Evolutionary conservation across 192 early-diverging fungal species (phyloP).

Genomic region (Coemansia biformis): DNA sequence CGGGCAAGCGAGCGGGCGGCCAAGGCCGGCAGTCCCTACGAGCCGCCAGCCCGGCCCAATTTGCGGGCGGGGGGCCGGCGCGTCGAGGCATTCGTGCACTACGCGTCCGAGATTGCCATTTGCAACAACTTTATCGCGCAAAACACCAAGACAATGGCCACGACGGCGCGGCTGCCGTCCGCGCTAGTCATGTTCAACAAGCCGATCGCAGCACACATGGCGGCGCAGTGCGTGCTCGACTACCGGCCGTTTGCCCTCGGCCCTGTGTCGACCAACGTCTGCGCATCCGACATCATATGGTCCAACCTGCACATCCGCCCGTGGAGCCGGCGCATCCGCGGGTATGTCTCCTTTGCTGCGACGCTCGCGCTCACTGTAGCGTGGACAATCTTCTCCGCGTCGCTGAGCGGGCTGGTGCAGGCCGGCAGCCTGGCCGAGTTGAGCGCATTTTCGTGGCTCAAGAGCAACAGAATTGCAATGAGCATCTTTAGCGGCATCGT

Average conservation of each 20-base stretch:
- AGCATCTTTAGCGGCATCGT: slow-evolving; percentile 71
- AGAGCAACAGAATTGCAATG: slow-evolving; percentile 7
- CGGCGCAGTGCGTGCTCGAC: slow-evolving; percentile 61
- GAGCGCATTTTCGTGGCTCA: slow-evolving; percentile 50
- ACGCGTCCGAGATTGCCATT: slow-evolving; percentile 19
- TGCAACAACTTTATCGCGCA: slow-evolving; percentile 45
- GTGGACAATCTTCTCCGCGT: slow-evolving; percentile 70
- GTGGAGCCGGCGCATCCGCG: slow-evolving; percentile 53
- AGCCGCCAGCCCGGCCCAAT: not conserved
- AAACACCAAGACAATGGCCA: slow-evolving; percentile 19
- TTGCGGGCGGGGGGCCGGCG: not conserved
- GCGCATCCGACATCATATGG: slow-evolving; percentile 78
- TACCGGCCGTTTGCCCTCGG: slow-evolving; percentile 58
- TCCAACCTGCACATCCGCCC: slow-evolving; percentile 60
- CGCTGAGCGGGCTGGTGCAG: slow-evolving; percentile 53
- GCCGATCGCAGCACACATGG: slow-evolving; percentile 74
- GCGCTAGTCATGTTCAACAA: slow-evolving; percentile 80
- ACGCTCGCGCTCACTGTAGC: slow-evolving; percentile 58
- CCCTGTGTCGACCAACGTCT: slow-evolving; percentile 59
- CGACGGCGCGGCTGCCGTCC: slow-evolving; percentile 49
- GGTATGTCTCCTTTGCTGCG: slow-evolving; percentile 49
- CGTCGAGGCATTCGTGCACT: slow-evolving; percentile 53
- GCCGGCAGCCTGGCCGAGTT: slow-evolving; percentile 50
- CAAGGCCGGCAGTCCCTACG: not conserved
- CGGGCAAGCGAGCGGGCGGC: slow-evolving; percentile 15